Percentiles rank a stretch among this genome's conserved stretches.
Evolutionary conservation across 495 filamentous ascomycete species (phyloP).

Genomic region (Aspergillus mulundensis): DNA sequence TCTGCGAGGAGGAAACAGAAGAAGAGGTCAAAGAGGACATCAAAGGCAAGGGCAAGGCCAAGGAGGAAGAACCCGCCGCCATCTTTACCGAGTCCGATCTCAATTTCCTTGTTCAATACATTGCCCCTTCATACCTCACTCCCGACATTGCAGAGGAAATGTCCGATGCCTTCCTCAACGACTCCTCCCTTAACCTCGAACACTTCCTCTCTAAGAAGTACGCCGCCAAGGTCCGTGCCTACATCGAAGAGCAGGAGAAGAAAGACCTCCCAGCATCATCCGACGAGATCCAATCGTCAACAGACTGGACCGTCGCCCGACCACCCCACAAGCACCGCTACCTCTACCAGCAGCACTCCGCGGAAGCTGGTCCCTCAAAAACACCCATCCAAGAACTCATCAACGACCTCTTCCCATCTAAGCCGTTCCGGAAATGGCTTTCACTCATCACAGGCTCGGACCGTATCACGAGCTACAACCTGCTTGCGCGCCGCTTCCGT

Average conservation of each 20-base stretch:
- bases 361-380: slow-evolving; percentile 17
- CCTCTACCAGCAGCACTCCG: slow-evolving; percentile 61
- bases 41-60: slow-evolving; percentile 42
- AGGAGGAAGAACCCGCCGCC: slow-evolving; percentile 40
- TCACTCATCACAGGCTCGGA: slow-evolving; percentile 72
- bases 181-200: slow-evolving; percentile 76
- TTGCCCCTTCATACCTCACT: slow-evolving; percentile 86
- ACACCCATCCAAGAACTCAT: slow-evolving; percentile 72
- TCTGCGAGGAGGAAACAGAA: slow-evolving; percentile 27
- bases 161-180: slow-evolving; percentile 69
- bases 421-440: slow-evolving; percentile 89
- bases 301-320: slow-evolving; percentile 68
- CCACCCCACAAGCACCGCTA: slow-evolving; percentile 96
- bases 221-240: slow-evolving; percentile 58
- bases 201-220: slow-evolving; percentile 76
- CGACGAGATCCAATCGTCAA: slow-evolving; percentile 54
- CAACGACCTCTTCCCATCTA: slow-evolving; percentile 72
- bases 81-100: slow-evolving; percentile 72
- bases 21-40: slow-evolving; percentile 8
- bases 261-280: slow-evolving; percentile 38
- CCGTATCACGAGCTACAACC: slow-evolving; percentile 53
- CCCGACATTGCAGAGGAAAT: slow-evolving; percentile 87
- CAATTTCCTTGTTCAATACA: slow-evolving; percentile 82
- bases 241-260: slow-evolving; percentile 63
- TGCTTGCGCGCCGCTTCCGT: slow-evolving; percentile 80